Conservation (phyloP, 2,329 filamentous ascomycete genomes). For the Fusarium sp. region DNA sequence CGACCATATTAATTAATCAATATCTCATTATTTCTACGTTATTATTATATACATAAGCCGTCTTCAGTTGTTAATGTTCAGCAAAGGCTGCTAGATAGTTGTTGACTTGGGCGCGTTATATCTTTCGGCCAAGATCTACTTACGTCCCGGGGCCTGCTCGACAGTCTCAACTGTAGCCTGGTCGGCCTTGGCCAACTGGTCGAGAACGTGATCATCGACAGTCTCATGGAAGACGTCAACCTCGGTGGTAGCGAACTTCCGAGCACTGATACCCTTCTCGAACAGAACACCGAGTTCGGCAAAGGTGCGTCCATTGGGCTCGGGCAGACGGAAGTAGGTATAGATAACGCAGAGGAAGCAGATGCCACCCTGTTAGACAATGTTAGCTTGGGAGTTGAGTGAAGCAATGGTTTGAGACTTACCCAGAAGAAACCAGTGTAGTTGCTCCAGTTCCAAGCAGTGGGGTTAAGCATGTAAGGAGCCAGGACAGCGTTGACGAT, state of each 20-base stretch:
- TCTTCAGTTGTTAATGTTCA: neutral
- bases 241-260: constrained; percentile 76
- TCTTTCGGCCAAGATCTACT: neutral
- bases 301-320: constrained; percentile 83
- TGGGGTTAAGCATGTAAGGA: constrained; percentile 92
- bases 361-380: constrained; percentile 61
- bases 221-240: constrained; percentile 68
- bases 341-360: constrained; percentile 86
- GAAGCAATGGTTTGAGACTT: constrained; percentile 27
- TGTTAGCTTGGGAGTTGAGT: neutral
- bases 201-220: constrained; percentile 62
- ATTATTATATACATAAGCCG: neutral
- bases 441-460: constrained; percentile 88
- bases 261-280: constrained; percentile 76
- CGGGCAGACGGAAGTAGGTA: constrained; percentile 70
- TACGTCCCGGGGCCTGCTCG: constrained; percentile 5
- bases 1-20: neutral
- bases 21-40: constrained; percentile 12
- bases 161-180: constrained; percentile 21
- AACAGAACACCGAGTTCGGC: constrained; percentile 90
- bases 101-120: neutral
- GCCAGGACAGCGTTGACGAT: constrained; percentile 86
- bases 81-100: accelerated
- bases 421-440: constrained; percentile 89
- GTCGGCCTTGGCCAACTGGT: constrained; percentile 58